Percentiles rank a stretch among this genome's conserved stretches.
Evolutionary conservation across 2,329 filamentous ascomycete genomes (phyloP).

Genomic region (Cercospora sp.): DNA sequence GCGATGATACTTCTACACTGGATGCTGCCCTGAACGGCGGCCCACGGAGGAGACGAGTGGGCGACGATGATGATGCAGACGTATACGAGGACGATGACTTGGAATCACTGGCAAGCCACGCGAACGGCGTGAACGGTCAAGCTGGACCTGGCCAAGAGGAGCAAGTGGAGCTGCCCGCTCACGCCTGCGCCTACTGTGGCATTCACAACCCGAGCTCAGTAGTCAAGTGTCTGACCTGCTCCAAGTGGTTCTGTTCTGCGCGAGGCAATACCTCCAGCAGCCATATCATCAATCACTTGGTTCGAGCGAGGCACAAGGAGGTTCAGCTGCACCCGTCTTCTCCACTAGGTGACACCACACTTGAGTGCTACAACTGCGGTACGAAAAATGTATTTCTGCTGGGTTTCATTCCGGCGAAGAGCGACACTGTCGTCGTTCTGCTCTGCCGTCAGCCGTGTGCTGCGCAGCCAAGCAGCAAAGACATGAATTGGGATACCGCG

Average conservation of each 20-base stretch:
- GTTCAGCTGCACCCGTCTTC: constrained; percentile 94
- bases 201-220: constrained; percentile 95
- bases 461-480: constrained; percentile 90
- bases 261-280: constrained; percentile 95
- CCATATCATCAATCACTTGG: constrained; percentile 97
- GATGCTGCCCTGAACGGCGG: constrained; percentile 70
- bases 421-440: constrained; percentile 94
- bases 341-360: constrained; percentile 87
- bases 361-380: constrained; percentile 99
- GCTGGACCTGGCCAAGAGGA: constrained; percentile 68
- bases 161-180: constrained; percentile 79
- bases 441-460: constrained; percentile 96
- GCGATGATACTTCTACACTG: constrained; percentile 60
- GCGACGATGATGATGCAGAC: constrained; percentile 88
- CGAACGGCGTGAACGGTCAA: constrained; percentile 70
- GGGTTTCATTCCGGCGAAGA: constrained; percentile 97
- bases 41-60: constrained; percentile 67
- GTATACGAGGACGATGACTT: constrained; percentile 70
- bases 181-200: constrained; percentile 97
- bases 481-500: constrained; percentile 99
- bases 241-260: constrained; percentile 98
- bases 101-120: constrained; percentile 75
- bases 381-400: constrained; percentile 99
- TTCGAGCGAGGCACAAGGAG: constrained; percentile 96
- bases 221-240: constrained; percentile 92